Conservation (phyloP, 2,329 filamentous ascomycete species). For the Xylariaceae sp. region DNA sequence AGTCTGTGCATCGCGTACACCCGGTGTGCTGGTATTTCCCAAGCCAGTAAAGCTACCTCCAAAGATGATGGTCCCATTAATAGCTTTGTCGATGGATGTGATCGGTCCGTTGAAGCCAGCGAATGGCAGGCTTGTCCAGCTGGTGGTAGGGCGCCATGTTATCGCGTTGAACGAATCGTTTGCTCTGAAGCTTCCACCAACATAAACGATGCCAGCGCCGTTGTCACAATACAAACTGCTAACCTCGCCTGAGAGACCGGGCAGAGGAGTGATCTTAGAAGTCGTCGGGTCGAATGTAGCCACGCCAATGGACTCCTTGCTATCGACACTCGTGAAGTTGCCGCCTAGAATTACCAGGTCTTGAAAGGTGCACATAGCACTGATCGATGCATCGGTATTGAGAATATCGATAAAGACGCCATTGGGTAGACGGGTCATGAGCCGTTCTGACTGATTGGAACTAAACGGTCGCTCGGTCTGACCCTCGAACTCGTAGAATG, state of each 20-base stretch:
- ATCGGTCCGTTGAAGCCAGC: slow-evolving; percentile 93
- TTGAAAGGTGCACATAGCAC: slow-evolving; percentile 78
- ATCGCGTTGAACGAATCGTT: slow-evolving; percentile 85
- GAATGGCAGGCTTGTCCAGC: slow-evolving; percentile 80
- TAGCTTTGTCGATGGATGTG: slow-evolving; percentile 71
- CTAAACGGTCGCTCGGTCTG: slow-evolving; percentile 64
- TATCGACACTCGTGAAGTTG: slow-evolving; percentile 89
- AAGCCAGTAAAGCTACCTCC: slow-evolving; percentile 85
- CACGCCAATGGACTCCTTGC: slow-evolving; percentile 67
- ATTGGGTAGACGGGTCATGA: slow-evolving; percentile 79
- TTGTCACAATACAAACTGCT: slow-evolving; percentile 77
- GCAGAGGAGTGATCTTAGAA: slow-evolving; percentile 63
- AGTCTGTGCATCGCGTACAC: slow-evolving; percentile 64
- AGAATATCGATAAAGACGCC: slow-evolving; percentile 71
- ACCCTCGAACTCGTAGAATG: slow-evolving; percentile 77
- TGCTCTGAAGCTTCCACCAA: slow-evolving; percentile 79
- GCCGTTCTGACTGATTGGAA: slow-evolving; percentile 72
- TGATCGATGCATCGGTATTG: slow-evolving; percentile 76
- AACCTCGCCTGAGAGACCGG: slow-evolving; percentile 79
- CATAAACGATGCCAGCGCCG: slow-evolving; percentile 71
- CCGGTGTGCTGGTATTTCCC: slow-evolving; percentile 69
- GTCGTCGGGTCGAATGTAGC: slow-evolving; percentile 75
- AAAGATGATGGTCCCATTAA: slow-evolving; percentile 83
- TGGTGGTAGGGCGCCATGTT: slow-evolving; percentile 62
- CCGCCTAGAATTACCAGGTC: slow-evolving; percentile 74